Evolutionary conservation across 139 green algal genomes (phyloP).

Genomic region (Picochlorum sp.): DNA sequence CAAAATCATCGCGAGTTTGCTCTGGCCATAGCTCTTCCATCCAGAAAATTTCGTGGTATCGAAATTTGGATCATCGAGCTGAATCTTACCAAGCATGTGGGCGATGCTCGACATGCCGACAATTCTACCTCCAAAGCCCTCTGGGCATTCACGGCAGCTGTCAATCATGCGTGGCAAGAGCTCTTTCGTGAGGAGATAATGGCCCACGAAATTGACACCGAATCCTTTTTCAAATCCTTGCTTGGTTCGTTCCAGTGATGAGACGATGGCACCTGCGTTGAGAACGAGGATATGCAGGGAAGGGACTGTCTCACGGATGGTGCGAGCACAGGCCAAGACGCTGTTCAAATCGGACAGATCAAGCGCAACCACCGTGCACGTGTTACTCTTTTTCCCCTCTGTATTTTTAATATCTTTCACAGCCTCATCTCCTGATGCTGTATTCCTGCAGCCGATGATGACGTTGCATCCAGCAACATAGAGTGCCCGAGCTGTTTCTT

Average conservation of each 20-base stretch:
- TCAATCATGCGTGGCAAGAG: conserved; percentile 45
- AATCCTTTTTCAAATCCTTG: conserved; percentile 64
- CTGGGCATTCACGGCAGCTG: conserved; percentile 7
- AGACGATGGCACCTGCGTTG: conserved; percentile 70
- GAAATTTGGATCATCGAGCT: conserved; percentile 63
- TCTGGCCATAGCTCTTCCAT: conserved; percentile 51
- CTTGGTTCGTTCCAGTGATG: conserved; percentile 43
- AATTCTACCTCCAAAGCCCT: conserved; percentile 34
- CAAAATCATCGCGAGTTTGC: conserved; percentile 81
- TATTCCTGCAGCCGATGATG: conserved; percentile 14
- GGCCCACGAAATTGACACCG: conserved; percentile 42
- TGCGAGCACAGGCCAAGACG: conserved; percentile 34
- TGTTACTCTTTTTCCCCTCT: conserved; percentile 9
- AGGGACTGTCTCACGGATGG: conserved; percentile 28
- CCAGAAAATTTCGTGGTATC: conserved; percentile 28
- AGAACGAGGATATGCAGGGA: conserved; percentile 64
- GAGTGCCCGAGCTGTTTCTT: conserved; percentile 18
- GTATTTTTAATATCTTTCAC: conserved; percentile 7
- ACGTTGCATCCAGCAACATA: conserved; percentile 14
- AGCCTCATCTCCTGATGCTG: conserved; percentile 7
- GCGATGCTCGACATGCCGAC: conserved; percentile 63
- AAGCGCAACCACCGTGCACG: conserved; percentile 29
- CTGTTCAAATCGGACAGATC: conserved; percentile 53
- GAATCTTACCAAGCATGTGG: conserved; percentile 56
- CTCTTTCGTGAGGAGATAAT: conserved; percentile 57